Conservation (phyloP, 257 asterid genomes). For the Solanum rostratum region DNA sequence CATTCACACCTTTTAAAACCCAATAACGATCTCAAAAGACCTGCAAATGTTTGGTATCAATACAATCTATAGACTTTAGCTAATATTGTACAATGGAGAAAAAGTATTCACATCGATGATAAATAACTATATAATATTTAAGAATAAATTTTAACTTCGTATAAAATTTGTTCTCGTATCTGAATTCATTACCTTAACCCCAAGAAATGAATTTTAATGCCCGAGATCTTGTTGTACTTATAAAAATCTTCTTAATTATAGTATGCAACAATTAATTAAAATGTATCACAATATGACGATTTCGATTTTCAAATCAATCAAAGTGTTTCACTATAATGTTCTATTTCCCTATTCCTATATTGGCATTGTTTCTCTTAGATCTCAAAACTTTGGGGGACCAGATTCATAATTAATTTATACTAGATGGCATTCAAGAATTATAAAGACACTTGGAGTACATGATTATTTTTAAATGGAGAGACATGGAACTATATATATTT, state of each 20-base stretch:
- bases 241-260: not conserved
- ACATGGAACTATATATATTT: not conserved
- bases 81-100: not conserved
- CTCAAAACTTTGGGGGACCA: conserved; percentile 1
- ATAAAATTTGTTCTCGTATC: not conserved
- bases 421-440: not conserved
- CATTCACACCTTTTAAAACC: too few species aligned
- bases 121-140: not conserved
- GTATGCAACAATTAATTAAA: not conserved
- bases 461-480: not conserved
- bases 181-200: not conserved
- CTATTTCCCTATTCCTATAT: not conserved
- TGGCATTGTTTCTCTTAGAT: not conserved
- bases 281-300: not conserved
- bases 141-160: too few species aligned
- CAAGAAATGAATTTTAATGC: not conserved
- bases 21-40: not conserved
- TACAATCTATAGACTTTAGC: not conserved
- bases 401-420: not conserved
- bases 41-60: not conserved
- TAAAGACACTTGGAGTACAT: not conserved
- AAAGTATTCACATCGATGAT: not conserved
- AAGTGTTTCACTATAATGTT: not conserved
- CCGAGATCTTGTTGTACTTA: not conserved
- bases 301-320: not conserved